Evolutionary conservation across 306 rosid genomes (phyloP).

Genomic region (Begonia masoniana): DNA sequence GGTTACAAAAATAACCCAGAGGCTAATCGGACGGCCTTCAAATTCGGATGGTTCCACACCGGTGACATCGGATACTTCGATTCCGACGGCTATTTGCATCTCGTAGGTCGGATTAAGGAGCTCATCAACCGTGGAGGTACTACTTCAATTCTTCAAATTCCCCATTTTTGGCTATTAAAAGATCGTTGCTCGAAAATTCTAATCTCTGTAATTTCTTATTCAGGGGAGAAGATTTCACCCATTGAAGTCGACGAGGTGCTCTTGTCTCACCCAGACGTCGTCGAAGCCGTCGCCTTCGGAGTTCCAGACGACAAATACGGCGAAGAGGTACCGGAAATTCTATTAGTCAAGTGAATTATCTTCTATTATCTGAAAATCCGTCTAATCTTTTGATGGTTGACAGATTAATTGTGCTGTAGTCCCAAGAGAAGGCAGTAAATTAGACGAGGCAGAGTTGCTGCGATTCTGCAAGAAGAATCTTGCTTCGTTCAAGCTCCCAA

Average conservation of each 20-base stretch:
- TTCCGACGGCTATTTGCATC: conserved; percentile 73
- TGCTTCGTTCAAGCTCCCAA: conserved; percentile 74
- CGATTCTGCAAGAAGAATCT: conserved; percentile 63
- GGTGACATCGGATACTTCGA: conserved; percentile 81
- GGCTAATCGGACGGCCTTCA: conserved; percentile 49
- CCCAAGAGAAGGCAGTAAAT: conserved; percentile 48
- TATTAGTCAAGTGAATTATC: neutral
- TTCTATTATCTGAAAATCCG: neutral
- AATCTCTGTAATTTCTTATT: neutral
- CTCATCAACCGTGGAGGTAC: conserved; percentile 94
- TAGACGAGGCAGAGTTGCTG: conserved; percentile 47
- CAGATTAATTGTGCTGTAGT: conserved; percentile 81
- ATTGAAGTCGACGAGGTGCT: conserved; percentile 84
- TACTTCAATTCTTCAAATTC: neutral
- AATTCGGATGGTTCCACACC: conserved; percentile 77
- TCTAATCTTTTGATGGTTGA: neutral
- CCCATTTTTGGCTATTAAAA: too few relatives aligned
- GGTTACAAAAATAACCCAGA: conserved; percentile 72
- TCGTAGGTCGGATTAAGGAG: conserved; percentile 93
- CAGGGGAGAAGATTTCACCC: conserved; percentile 95
- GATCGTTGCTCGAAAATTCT: neutral
- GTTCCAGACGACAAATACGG: conserved; percentile 85
- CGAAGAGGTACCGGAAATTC: conserved; percentile 46
- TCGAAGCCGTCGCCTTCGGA: conserved; percentile 83
- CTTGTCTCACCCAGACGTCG: conserved; percentile 46